Evolutionary conservation across 139 green algal species (phyloP).

Genomic region (Chlorokybus atmophyticus): DNA sequence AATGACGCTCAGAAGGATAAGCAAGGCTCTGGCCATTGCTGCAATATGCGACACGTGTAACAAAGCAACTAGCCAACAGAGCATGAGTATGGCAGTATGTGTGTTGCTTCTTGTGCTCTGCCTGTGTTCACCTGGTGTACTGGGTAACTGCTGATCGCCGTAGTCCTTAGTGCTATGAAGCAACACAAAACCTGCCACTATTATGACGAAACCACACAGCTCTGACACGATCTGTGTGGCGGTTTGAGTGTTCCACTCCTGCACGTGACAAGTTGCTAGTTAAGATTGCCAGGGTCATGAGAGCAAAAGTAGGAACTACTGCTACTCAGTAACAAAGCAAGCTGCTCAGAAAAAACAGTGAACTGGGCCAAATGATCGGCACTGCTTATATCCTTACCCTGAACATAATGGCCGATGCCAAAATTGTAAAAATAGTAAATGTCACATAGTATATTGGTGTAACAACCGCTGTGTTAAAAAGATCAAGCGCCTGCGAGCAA

Average conservation of each 20-base stretch:
- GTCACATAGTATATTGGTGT: conserved; percentile 97
- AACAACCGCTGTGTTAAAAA: conserved; percentile 96
- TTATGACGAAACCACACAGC: conserved; percentile 81
- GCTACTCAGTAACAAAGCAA: no score
- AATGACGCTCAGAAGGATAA: no score
- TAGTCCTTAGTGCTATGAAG: conserved; percentile 67
- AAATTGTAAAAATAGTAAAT: conserved; percentile 87
- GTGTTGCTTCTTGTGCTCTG: no score
- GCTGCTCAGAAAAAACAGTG: no score
- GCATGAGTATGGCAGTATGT: no score
- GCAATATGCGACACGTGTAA: no score
- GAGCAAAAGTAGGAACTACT: no score
- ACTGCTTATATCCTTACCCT: conserved; percentile 30
- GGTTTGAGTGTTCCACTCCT: conserved; percentile 53
- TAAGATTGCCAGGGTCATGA: no score
- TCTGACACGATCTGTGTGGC: conserved; percentile 54
- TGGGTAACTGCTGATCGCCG: background rate
- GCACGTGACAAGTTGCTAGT: conserved; percentile 3
- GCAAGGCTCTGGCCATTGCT: no score
- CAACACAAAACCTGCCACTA: conserved; percentile 81
- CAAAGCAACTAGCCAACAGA: no score
- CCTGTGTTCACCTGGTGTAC: no score
- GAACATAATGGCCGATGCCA: conserved; percentile 56
- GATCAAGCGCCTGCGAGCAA: conserved; percentile 54
- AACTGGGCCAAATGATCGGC: no score